phyloP scores from a whole-genome alignment of 1,284 basidiomycete genomes.

The Apiotrichum montevideense region DNA sequence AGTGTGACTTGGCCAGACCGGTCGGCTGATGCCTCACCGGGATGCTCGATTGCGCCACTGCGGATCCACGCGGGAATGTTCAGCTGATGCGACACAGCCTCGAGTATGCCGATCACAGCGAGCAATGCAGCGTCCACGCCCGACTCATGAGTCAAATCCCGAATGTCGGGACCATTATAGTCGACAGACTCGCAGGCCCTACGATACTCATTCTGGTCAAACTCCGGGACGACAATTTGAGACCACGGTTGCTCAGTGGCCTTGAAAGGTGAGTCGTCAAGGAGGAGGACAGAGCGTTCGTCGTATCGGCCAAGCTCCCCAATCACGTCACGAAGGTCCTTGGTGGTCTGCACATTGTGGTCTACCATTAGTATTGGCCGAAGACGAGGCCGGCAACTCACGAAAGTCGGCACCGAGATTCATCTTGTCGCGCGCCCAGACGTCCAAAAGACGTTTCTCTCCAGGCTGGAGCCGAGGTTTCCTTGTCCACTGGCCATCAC shows the following conservation, averaged over 20 bases:
- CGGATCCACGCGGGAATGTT: conserved; percentile 44
- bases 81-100: conserved; percentile 27
- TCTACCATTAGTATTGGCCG: background rate
- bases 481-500: conserved; percentile 30
- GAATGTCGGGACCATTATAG: background rate
- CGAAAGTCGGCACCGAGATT: conserved; percentile 34
- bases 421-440: conserved; percentile 45
- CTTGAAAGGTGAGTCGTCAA: conserved; percentile 46
- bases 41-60: conserved; percentile 29
- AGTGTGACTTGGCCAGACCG: conserved; percentile 9
- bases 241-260: conserved; percentile 44
- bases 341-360: conserved; percentile 37
- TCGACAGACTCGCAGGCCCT: background rate
- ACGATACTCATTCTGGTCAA: conserved; percentile 23
- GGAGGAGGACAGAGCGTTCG: conserved; percentile 30
- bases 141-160: background rate
- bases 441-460: conserved; percentile 38
- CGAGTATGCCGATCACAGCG: conserved; percentile 43
- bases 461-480: conserved; percentile 12
- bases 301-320: conserved; percentile 17
- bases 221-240: conserved; percentile 44
- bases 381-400: conserved; percentile 15
- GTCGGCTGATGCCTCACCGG: background rate
- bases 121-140: conserved; percentile 37
- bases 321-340: conserved; percentile 41